Evolutionary conservation across 805 yeast species (phyloP).

Genomic region (Priceomyces medius): DNA sequence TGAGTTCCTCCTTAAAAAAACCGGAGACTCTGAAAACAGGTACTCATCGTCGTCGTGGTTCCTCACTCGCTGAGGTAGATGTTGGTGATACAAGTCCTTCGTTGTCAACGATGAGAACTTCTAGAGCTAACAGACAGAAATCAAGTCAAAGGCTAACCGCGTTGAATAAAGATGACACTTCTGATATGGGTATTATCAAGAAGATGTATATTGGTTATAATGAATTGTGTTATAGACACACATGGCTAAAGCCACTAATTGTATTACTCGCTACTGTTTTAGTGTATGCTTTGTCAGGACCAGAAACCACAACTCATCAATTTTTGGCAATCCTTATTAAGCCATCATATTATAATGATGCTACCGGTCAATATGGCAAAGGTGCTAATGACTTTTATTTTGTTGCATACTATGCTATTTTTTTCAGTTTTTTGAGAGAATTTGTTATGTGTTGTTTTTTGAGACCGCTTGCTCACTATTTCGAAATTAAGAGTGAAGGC

Average conservation of each 20-base stretch:
- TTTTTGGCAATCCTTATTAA: constrained; percentile 58
- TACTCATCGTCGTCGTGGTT: constrained; percentile 49
- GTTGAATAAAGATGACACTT: constrained; percentile 23
- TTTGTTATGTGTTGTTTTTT: constrained; percentile 82
- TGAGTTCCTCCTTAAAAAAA: background rate
- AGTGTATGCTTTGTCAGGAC: constrained; percentile 55
- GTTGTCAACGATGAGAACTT: constrained; percentile 62
- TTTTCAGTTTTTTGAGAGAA: constrained; percentile 89
- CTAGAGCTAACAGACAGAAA: constrained; percentile 37
- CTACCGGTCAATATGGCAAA: constrained; percentile 76
- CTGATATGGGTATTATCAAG: constrained; percentile 52
- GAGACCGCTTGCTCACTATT: constrained; percentile 61
- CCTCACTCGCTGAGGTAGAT: constrained; percentile 73
- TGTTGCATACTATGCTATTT: constrained; percentile 75
- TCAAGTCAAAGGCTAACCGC: constrained; percentile 32
- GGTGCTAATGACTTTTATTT: constrained; percentile 82
- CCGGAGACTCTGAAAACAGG: no score
- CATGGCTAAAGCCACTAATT: constrained; percentile 72
- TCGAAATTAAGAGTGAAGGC: constrained; percentile 51
- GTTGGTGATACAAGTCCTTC: constrained; percentile 75
- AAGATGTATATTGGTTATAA: constrained; percentile 58
- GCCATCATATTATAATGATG: constrained; percentile 62
- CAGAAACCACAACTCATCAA: constrained; percentile 57
- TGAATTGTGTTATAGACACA: constrained; percentile 57
- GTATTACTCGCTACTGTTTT: constrained; percentile 41